Evolutionary conservation across 2,329 filamentous ascomycete genomes (phyloP), one percentile per base, ranked within the genome.

Genomic region (Verticillium zaregamsianum): DNA sequence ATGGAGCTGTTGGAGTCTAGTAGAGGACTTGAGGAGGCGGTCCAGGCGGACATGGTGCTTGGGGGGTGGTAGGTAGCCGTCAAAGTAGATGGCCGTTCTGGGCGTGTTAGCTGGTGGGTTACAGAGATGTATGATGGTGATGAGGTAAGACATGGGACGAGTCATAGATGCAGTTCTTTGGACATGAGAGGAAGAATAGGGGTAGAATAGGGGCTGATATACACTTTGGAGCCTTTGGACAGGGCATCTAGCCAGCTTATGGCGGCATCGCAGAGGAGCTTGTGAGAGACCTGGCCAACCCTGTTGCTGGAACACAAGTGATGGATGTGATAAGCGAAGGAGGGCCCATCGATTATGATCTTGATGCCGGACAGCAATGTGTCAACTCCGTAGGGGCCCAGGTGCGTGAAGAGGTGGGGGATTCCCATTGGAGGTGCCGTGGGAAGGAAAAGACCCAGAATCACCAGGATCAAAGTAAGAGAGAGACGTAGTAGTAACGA

Each of bases 41-140:
- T 82, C 73, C 58, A 88, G 76, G 5, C 92, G 84, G 7, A 86
- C 85, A 0, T 76, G 72, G 37, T 82, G 80, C 71, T 97, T 97
- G 5, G 79, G 74, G 0, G 72, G 62, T 0, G 94, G 94, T 1
- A 98, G 80, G 61, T 86, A 88, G 15, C 93, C 93, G 73, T 98
- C 94, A 68, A 98, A 97, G 72, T 90, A 93, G 59, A 97, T 90
- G 56, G 82, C 86, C 62, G 85, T 77, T 66, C 88, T 91, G 66
- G 35, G 37, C 23, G 14, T 39, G 54, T 49, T 39, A 55, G 72
- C 45, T 15, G 17, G 17, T 5, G 17, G 17, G 17, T 40, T n/a
- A 5, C 15, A 17, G 37, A 40, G 37, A 40, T n/a, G 5, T 40
- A 72, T 64, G 31, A 66, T 25, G 12, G 8, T 25, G 7, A 8